Base-by-base conservation (phyloP, 345 rosid species). In the Sisymbrium irio region DNA sequence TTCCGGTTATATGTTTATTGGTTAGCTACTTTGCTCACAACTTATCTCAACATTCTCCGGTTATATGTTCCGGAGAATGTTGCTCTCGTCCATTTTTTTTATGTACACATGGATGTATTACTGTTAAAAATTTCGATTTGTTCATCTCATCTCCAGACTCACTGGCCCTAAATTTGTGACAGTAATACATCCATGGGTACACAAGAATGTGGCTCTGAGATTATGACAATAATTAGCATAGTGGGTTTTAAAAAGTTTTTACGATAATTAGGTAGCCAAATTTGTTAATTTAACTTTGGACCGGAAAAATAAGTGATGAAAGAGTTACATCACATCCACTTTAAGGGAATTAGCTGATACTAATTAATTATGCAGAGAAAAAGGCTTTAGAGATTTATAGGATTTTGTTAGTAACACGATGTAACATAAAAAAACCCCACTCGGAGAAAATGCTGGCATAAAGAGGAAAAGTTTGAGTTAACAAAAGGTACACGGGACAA, bases 351-450 rank as follows among this genome's bases (percentile, higher is more conserved):
- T 18, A 72, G 12, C 32, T 45, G 50, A 14, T 27, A 56, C 39
- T 46, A 35, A 20, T 33, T 20, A 7, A 20, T 6, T 0, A 7
- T 11, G 19, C 17, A n/a, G 22, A 56, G 6, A 30, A 45, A 18
- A 42, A 20, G 14, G 0, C 37, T 20, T 27, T 0, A 28, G 18
- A 20, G 20, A 62, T 25, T 13, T 49, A 37, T 62, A 9, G 30
- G 44, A 51, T 4, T 63, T 22, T 64, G 57, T 32, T 33, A 42
- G 54, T 73, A 32, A 17, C 19, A 63, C 37, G 69, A 40, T 36
- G 65, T 35, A 25, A 36, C 72, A 56, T 65, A 36, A 46, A 67
- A 67, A 13, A 73, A 15, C 2, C 28, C 62, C 78, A 74, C 78
- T 58, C 18, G 6, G 37, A 47, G 73, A 74, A 49, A 49, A 65